Percentiles rank a stretch among this genome's conserved stretches.
phyloP scores from a whole-genome alignment of 176 grass and related monocot species.

The Musa acuminata region DNA sequence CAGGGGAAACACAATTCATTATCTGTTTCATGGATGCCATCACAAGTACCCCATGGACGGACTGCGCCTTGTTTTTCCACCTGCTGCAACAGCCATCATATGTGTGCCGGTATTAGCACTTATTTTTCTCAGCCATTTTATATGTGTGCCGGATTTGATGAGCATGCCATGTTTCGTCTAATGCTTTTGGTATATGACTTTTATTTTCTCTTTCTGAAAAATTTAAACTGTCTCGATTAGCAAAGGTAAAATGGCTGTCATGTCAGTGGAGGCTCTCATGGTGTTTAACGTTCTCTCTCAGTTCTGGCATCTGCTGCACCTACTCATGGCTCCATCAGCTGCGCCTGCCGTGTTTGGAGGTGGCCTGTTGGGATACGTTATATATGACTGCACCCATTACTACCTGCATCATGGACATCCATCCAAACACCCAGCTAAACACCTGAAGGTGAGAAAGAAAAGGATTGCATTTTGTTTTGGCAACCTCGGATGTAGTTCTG shows the following conservation, averaged over 20 bases:
- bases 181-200: neutral
- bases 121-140: neutral
- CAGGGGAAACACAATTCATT: constrained; percentile 81
- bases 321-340: constrained; percentile 45
- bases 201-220: too few relatives aligned
- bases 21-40: constrained; percentile 92
- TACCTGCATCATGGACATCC: constrained; percentile 90
- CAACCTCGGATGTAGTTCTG: neutral
- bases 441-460: constrained; percentile 58
- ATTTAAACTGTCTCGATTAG: too few relatives aligned
- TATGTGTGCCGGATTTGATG: neutral
- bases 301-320: constrained; percentile 78
- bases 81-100: constrained; percentile 64
- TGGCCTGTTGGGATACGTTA: constrained; percentile 82
- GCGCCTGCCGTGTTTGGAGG: constrained; percentile 71
- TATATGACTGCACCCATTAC: constrained; percentile 92
- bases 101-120: constrained; percentile 50
- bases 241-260: neutral
- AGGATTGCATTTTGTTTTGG: neutral
- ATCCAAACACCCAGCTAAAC: constrained; percentile 52
- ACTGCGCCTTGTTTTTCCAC: constrained; percentile 85
- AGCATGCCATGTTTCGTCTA: neutral
- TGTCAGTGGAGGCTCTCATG: neutral
- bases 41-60: constrained; percentile 95
- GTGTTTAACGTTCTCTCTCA: constrained; percentile 20